Evolutionary conservation across 495 filamentous ascomycete species (phyloP), one percentile per base, ranked within the genome.

Genomic region (Daldinia decipiens): DNA sequence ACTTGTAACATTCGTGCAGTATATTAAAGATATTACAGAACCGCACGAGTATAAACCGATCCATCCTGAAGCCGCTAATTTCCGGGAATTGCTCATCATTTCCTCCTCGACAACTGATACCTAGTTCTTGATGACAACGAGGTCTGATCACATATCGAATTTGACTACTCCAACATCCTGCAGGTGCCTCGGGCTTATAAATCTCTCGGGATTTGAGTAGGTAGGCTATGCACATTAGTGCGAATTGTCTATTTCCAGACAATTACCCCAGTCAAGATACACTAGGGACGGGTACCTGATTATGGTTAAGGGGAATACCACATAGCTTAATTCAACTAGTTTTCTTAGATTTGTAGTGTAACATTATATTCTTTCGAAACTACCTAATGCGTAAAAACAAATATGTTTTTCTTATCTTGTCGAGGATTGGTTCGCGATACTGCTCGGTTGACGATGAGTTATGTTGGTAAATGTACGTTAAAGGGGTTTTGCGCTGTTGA

Each of bases 261-360:
- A 47, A 21, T 21, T 13, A 47, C 17, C 43, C 43, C 17, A 3
- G 43, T 47, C 19, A 21, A 24, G 19, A 47, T 21, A 19, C 19
- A 47, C 19, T 8, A 47, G 43, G 43, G 43, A 47, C 43, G 43
- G 43, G 43, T 47, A 47, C 43, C 43, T 47, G 43, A 47, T 47
- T 24, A 19, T 21, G 19, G 2, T 8, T 24, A 5, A 9, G 43
- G 40, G 17, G 17, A 47, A 19, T 19, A 19, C 43, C 19, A 47
- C 43, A 19, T 19, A 47, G 43, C 19, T 47, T 47, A 21, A 47
- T 21, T 21, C 17, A 47, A 47, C 19, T 11, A 47, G 43, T 19
- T 19, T 21, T 21, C 5, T 19, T 17, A 21, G 3, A 9, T 7
- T 17, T 11, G 21, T 19, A 45, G 8, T 21, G 15, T 17, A 40